A percentile compares a stretch with the other conserved stretches of the same genome.
phyloP scores from a whole-genome alignment of 345 rosid species.

The Schrenkiella parvula region DNA sequence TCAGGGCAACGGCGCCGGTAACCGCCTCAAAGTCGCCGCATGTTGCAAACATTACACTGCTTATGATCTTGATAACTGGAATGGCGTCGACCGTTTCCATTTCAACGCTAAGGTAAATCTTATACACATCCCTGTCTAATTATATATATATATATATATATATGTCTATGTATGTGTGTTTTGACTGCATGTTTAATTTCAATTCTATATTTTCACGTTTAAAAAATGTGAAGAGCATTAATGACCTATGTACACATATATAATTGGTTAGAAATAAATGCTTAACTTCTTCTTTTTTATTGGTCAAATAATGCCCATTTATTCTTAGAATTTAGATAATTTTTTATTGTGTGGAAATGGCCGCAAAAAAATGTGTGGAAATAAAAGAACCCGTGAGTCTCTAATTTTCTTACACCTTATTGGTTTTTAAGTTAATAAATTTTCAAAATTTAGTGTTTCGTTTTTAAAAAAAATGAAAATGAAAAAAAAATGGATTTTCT shows the following conservation, averaged over 20 bases:
- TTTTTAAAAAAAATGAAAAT: background rate
- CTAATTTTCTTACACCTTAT: background rate
- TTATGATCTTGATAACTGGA: slow-evolving; percentile 95
- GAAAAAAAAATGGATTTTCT: background rate
- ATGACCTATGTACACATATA: background rate
- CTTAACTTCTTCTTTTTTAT: background rate
- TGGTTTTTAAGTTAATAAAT: background rate
- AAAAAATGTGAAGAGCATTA: background rate
- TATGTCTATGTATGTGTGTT: background rate
- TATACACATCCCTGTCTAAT: background rate
- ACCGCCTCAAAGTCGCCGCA: slow-evolving; percentile 84
- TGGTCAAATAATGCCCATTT: background rate
- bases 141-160: background rate
- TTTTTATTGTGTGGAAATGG: background rate
- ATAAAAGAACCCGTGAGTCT: slow-evolving; percentile 8
- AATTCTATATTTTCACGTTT: background rate
- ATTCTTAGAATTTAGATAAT: background rate
- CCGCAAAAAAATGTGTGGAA: background rate
- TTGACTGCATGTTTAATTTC: background rate
- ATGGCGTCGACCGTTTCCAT: slow-evolving; percentile 78
- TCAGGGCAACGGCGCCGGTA: slow-evolving; percentile 50
- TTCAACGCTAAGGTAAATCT: slow-evolving; percentile 72
- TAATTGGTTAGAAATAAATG: background rate
- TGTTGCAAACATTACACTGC: slow-evolving; percentile 98
- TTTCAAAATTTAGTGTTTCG: background rate